Evolutionary conservation across 768 basidiomycete species (phyloP).

Genomic region (Aureoboletus auriporus): DNA sequence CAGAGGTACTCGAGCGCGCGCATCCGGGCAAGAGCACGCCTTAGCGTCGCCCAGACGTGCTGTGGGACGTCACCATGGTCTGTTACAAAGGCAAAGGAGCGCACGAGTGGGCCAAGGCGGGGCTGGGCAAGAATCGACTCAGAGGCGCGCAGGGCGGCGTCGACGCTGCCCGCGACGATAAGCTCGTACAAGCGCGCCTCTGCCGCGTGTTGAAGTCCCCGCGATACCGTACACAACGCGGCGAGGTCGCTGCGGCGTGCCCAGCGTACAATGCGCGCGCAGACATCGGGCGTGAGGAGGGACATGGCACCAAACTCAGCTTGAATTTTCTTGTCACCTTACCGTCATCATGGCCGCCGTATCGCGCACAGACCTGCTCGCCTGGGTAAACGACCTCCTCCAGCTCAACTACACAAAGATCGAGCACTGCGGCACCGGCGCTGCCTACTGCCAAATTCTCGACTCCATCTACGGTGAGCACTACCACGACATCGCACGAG

Average conservation of each 20-base stretch:
- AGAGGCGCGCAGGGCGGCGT: slow-evolving; percentile 35
- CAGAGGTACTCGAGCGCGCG: slow-evolving; percentile 41
- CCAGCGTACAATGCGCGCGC: slow-evolving; percentile 37
- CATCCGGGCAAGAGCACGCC: slow-evolving; percentile 41
- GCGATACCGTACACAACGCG: slow-evolving; percentile 43
- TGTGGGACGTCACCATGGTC: slow-evolving; percentile 26
- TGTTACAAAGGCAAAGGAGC: slow-evolving; percentile 39
- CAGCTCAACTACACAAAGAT: slow-evolving; percentile 89
- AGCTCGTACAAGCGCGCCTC: slow-evolving; percentile 44
- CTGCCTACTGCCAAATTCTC: slow-evolving; percentile 90
- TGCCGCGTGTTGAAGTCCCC: slow-evolving; percentile 44
- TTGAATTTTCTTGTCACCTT: slow-evolving; percentile 5
- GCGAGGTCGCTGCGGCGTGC: slow-evolving; percentile 35
- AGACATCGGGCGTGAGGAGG: slow-evolving; percentile 41
- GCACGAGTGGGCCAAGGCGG: slow-evolving; percentile 40
- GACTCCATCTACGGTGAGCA: slow-evolving; percentile 89
- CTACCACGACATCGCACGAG: too few relatives aligned
- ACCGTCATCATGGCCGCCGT: slow-evolving; percentile 47
- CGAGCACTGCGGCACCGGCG: slow-evolving; percentile 89
- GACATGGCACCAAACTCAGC: too few relatives aligned
- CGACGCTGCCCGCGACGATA: slow-evolving; percentile 36
- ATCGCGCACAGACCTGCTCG: slow-evolving; percentile 82
- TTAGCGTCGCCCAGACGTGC: slow-evolving; percentile 44
- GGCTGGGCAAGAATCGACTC: slow-evolving; percentile 33
- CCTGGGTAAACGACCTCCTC: slow-evolving; percentile 93